Conservation (phyloP, 495 filamentous ascomycete genomes). For the Oleoguttula mirabilis region DNA sequence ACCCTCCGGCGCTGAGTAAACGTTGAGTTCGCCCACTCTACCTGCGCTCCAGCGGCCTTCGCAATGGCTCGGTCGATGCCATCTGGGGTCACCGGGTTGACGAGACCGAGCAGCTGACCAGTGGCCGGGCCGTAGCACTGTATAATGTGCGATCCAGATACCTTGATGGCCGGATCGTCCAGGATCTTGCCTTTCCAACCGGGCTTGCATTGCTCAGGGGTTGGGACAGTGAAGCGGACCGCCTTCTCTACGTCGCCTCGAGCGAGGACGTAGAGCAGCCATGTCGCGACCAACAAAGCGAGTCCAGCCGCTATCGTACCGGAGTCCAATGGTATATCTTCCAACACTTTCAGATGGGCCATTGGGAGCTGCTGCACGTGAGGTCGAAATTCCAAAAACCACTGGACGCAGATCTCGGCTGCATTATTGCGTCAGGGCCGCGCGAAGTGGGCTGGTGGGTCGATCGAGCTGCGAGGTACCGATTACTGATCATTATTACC, state of each 20-base stretch:
- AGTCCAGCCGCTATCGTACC: no score
- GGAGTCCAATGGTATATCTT: no score
- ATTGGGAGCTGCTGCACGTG: no score
- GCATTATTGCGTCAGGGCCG: no score
- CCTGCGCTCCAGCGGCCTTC: constrained; percentile 62
- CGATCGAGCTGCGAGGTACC: no score
- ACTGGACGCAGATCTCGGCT: no score
- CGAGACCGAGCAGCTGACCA: constrained; percentile 65
- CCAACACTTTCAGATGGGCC: no score
- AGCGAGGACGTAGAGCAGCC: constrained; percentile 10
- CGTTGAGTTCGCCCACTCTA: constrained; percentile 65
- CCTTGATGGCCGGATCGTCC: constrained; percentile 41
- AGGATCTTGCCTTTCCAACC: constrained; percentile 50
- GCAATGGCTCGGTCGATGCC: constrained; percentile 72
- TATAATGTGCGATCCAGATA: constrained; percentile 46
- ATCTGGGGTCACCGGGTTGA: constrained; percentile 64
- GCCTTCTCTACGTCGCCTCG: constrained; percentile 33
- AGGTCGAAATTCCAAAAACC: no score
- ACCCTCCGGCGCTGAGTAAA: constrained; percentile 70
- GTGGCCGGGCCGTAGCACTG: constrained; percentile 88
- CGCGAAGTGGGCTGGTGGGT: no score
- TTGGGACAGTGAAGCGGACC: constrained; percentile 44
- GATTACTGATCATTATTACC: no score
- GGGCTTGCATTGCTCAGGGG: constrained; percentile 44
- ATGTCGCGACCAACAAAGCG: constrained; percentile 1